Conservation (phyloP, 2,329 filamentous ascomycete genomes). For the Alternaria hordeiaustralica region DNA sequence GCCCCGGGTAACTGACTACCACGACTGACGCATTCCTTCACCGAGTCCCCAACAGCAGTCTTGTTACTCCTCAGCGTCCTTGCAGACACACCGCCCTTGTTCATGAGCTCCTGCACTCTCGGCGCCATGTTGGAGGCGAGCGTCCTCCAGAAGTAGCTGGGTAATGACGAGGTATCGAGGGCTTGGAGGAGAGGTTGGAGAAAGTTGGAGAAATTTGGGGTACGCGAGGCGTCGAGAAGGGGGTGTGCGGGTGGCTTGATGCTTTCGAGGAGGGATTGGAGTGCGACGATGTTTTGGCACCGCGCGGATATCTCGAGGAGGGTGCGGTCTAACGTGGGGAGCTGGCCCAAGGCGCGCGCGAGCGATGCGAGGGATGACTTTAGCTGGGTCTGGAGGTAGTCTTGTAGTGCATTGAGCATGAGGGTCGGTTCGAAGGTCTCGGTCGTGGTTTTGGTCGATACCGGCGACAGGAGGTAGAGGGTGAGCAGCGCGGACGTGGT, state of each 20-base stretch:
- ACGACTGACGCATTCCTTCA: constrained; percentile 81
- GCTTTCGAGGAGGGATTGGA: constrained; percentile 77
- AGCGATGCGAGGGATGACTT: constrained; percentile 79
- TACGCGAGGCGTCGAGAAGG: constrained; percentile 54
- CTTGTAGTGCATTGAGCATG: constrained; percentile 77
- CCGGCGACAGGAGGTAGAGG: constrained; percentile 82
- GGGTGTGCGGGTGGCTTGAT: constrained; percentile 74
- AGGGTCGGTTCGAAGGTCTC: constrained; percentile 68
- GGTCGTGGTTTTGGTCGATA: constrained; percentile 57
- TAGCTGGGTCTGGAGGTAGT: constrained; percentile 80
- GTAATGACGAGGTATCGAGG: constrained; percentile 86
- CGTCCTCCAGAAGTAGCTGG: constrained; percentile 92
- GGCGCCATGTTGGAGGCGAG: constrained; percentile 78
- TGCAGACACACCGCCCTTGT: constrained; percentile 81
- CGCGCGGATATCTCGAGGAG: constrained; percentile 80
- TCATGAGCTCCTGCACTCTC: constrained; percentile 83
- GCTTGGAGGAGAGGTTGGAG: constrained; percentile 74
- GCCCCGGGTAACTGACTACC: constrained; percentile 73
- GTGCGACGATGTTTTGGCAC: constrained; percentile 89
- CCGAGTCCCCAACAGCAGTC: constrained; percentile 74
- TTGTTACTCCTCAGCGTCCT: constrained; percentile 79
- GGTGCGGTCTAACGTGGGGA: constrained; percentile 82
- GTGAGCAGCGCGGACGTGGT: constrained; percentile 76
- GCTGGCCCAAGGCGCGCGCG: constrained; percentile 75
- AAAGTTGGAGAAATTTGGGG: constrained; percentile 55